Evolutionary conservation across 768 basidiomycete species (phyloP).

Genomic region (Pholiota microspora): DNA sequence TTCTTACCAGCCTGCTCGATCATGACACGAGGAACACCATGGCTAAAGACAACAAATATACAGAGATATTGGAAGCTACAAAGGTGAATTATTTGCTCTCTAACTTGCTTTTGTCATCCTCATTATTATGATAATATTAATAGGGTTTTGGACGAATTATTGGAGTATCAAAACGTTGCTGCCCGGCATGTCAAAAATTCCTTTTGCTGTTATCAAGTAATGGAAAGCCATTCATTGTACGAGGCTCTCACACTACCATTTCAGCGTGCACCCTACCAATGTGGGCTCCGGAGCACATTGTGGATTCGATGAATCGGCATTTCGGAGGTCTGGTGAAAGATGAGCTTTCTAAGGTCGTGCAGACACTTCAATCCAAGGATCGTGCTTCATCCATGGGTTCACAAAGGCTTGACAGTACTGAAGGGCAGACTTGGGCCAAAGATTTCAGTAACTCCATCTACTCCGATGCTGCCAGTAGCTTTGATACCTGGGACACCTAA

Average conservation of each 20-base stretch:
- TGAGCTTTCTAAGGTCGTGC: background rate
- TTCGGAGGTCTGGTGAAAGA: background rate
- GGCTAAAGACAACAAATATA: background rate
- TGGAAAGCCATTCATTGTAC: slow-evolving; percentile 1
- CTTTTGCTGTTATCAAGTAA: slow-evolving; percentile 1
- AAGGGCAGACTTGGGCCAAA: background rate
- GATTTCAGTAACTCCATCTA: background rate
- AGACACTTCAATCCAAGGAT: background rate
- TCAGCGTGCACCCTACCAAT: slow-evolving; percentile 5
- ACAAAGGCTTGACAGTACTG: background rate
- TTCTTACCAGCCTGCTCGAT: slow-evolving; percentile 6
- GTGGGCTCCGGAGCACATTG: slow-evolving; percentile 4
- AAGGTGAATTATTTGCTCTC: background rate
- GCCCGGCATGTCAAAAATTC: slow-evolving; percentile 4
- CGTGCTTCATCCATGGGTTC: background rate
- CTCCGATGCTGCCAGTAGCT: background rate
- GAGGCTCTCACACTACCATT: slow-evolving; percentile 1
- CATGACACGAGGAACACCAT: background rate
- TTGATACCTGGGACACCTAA: background rate
- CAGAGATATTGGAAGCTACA: background rate
- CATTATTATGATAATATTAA: slow-evolving; percentile 6
- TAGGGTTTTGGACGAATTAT: slow-evolving; percentile 7
- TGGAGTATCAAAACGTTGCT: slow-evolving; percentile 11
- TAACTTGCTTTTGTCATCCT: background rate
- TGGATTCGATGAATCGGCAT: background rate